Conservation (phyloP, 352 stramenopile genomes). For the Phytophthora meadii region DNA sequence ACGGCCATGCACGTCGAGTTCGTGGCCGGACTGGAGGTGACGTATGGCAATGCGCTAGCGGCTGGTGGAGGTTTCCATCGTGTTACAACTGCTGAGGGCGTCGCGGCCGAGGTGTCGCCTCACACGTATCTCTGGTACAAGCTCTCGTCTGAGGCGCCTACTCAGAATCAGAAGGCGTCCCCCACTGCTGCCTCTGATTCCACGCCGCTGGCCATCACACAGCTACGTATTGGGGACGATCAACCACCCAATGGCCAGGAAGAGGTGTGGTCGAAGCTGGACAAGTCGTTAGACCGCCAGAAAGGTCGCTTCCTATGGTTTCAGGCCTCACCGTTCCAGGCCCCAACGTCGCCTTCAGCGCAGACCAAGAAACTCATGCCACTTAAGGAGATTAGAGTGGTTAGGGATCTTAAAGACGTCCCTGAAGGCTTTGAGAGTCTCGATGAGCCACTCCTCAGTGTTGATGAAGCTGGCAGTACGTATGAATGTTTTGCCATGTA, state of each 20-base stretch:
- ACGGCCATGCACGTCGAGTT: slow-evolving; percentile 74
- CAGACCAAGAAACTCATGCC: slow-evolving; percentile 40
- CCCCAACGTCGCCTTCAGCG: slow-evolving; percentile 17
- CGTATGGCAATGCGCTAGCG: slow-evolving; percentile 87
- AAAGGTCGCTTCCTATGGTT: slow-evolving; percentile 76
- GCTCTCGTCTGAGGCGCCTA: slow-evolving; percentile 26
- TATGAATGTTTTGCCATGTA: not conserved
- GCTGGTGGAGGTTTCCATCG: slow-evolving; percentile 82
- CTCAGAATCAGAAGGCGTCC: slow-evolving; percentile 5
- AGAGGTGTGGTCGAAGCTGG: slow-evolving; percentile 61
- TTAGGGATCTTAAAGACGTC: slow-evolving; percentile 68
- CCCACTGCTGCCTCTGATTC: slow-evolving; percentile 5
- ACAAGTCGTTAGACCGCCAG: slow-evolving; percentile 77
- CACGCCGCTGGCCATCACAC: slow-evolving; percentile 47
- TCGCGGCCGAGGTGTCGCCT: slow-evolving; percentile 79
- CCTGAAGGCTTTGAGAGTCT: slow-evolving; percentile 74
- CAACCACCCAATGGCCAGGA: slow-evolving; percentile 21
- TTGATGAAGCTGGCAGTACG: slow-evolving; percentile 45
- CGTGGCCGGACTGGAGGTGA: slow-evolving; percentile 80
- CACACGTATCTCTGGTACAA: slow-evolving; percentile 91
- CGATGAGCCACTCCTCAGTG: slow-evolving; percentile 53
- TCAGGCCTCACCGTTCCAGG: slow-evolving; percentile 39
- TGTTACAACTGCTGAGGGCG: slow-evolving; percentile 78
- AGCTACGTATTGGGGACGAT: slow-evolving; percentile 56
- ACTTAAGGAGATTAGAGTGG: slow-evolving; percentile 85